Evolutionary conservation across 805 yeast species (phyloP).

Genomic region (Zygotorulaspora chibaensis): DNA sequence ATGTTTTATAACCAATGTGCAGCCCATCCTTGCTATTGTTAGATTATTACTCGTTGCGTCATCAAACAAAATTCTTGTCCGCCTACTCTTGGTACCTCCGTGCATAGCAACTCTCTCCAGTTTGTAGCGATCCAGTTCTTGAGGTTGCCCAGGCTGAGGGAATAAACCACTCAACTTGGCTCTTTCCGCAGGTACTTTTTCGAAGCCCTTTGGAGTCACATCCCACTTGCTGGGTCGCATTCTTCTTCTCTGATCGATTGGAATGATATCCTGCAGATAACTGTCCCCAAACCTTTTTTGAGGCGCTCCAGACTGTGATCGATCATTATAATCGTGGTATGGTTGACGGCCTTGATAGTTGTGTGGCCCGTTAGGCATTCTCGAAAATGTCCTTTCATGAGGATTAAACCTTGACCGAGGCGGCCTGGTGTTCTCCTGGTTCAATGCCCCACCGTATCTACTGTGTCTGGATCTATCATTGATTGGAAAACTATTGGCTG

Average conservation of each 20-base stretch:
- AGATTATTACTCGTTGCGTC: slow-evolving; percentile 30
- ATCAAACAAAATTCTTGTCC: slow-evolving; percentile 36
- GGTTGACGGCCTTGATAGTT: slow-evolving; percentile 1
- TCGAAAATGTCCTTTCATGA: neutral
- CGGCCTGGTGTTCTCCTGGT: neutral
- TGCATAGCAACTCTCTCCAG: slow-evolving; percentile 15
- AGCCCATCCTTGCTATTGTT: slow-evolving; percentile 25
- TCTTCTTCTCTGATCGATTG: slow-evolving; percentile 51
- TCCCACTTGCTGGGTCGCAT: slow-evolving; percentile 61
- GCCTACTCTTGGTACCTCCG: slow-evolving; percentile 19
- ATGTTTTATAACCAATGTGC: slow-evolving; percentile 26
- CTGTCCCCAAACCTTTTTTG: slow-evolving; percentile 5
- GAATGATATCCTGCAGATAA: slow-evolving; percentile 39
- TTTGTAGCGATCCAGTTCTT: slow-evolving; percentile 30
- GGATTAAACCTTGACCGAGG: neutral
- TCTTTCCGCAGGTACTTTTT: slow-evolving; percentile 64
- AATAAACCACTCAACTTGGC: slow-evolving; percentile 79
- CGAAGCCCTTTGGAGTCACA: slow-evolving; percentile 64
- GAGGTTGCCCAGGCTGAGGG: slow-evolving; percentile 65
- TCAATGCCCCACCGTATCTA: neutral
- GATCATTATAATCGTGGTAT: neutral
- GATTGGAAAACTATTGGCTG: neutral
- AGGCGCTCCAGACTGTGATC: neutral
- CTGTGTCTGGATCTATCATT: neutral
- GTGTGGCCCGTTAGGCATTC: slow-evolving; percentile 1